phyloP scores from a whole-genome alignment of 108 stramenopile genomes.

The Pseudonitzschia multiseries region DNA sequence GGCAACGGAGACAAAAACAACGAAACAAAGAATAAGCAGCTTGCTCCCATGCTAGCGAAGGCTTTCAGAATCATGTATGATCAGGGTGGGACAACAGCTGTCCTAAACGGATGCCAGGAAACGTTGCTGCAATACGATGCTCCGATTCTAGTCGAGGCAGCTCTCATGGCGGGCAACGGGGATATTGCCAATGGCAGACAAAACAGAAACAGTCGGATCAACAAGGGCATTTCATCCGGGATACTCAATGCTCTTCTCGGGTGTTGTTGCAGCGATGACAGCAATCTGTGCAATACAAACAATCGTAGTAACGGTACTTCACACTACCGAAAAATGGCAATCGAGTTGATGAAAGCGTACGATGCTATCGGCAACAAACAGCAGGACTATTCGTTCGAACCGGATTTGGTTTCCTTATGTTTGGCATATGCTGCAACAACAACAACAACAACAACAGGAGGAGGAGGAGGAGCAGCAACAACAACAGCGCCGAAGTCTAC shows the following conservation, averaged over 20 bases:
- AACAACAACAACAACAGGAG: not conserved
- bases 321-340: not conserved
- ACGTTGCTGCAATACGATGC: not conserved
- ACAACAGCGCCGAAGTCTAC: too few species aligned
- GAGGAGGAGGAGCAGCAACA: not conserved
- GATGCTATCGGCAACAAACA: not conserved
- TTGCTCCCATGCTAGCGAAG: not conserved
- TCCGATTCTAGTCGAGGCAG: not conserved
- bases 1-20: not conserved
- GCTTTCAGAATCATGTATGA: slow-evolving; percentile 6
- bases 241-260: slow-evolving; percentile 51
- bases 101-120: not conserved
- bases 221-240: slow-evolving; percentile 30
- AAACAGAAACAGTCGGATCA: not conserved
- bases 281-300: not conserved
- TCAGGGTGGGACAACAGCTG: slow-evolving; percentile 3
- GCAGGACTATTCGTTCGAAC: slow-evolving; percentile 1
- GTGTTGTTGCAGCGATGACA: slow-evolving; percentile 30
- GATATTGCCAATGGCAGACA: not conserved
- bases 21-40: not conserved
- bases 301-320: not conserved
- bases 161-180: not conserved
- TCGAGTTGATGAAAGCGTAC: slow-evolving; percentile 1
- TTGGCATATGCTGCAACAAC: slow-evolving; percentile 14
- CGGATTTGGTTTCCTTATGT: slow-evolving; percentile 25